phyloP scores from a whole-genome alignment of 1,139 yeast genomes.

The Zygoascus meyerae region DNA sequence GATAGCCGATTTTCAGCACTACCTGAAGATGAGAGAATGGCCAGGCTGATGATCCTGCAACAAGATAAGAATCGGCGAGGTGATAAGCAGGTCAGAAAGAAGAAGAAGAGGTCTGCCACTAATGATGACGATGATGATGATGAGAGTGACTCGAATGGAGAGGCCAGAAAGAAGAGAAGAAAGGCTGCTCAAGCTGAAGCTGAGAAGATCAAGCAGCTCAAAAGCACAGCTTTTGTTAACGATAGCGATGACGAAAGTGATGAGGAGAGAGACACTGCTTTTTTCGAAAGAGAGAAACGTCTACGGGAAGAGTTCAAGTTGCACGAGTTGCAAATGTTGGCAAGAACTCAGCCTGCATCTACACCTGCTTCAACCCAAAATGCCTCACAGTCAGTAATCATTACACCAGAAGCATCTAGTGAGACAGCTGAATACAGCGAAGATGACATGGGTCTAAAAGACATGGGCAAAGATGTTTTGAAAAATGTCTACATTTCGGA shows the following conservation, averaged over 20 bases:
- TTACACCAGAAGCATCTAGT: too few relatives aligned
- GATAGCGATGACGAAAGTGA: slow-evolving; percentile 68
- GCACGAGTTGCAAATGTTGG: too few relatives aligned
- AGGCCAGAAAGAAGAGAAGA: slow-evolving; percentile 13
- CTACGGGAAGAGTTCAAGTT: slow-evolving; percentile 37
- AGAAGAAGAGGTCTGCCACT: slow-evolving; percentile 6
- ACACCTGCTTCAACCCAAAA: too few relatives aligned
- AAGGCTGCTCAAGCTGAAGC: slow-evolving; percentile 18
- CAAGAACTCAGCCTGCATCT: too few relatives aligned
- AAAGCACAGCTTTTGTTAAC: slow-evolving; percentile 45
- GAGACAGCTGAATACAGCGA: too few relatives aligned
- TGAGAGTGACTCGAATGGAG: slow-evolving; percentile 8
- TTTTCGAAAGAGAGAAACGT: slow-evolving; percentile 54
- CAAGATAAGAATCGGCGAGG: slow-evolving; percentile 12
- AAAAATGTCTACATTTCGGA: not conserved
- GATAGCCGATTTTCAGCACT: slow-evolving; percentile 22
- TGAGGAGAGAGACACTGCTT: slow-evolving; percentile 47
- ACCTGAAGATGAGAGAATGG: slow-evolving; percentile 20
- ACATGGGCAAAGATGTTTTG: not conserved
- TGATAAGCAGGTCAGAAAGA: slow-evolving; percentile 8
- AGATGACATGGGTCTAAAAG: not conserved
- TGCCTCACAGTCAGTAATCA: too few relatives aligned
- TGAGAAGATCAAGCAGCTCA: slow-evolving; percentile 14
- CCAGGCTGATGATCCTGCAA: slow-evolving; percentile 15
- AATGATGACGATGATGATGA: slow-evolving; percentile 10